Conservation (phyloP, 2,329 filamentous ascomycete genomes). For the Monosporascus ibericus region DNA sequence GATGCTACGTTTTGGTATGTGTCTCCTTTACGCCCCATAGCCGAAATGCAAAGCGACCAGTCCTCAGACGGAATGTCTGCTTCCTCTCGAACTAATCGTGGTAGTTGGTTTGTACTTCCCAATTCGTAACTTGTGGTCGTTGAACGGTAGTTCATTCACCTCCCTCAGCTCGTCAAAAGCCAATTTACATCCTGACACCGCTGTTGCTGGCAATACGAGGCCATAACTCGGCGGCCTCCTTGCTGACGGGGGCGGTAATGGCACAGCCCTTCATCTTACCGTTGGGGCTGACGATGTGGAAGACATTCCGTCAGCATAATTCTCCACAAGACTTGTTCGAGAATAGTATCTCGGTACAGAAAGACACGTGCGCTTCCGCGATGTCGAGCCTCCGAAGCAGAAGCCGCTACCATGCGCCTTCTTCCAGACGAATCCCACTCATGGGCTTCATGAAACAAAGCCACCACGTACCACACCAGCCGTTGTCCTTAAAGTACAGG, state of each 20-base stretch:
- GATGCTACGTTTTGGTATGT: constrained; percentile 46
- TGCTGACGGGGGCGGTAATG: constrained; percentile 98
- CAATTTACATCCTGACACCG: constrained; percentile 97
- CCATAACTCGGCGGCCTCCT: constrained; percentile 99
- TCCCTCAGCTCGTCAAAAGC: constrained; percentile 17
- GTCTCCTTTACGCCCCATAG: constrained; percentile 47
- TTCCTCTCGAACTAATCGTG: constrained; percentile 5
- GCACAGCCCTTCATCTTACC: constrained; percentile 99
- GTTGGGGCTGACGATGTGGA: constrained; percentile 98
- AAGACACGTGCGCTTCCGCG: too few relatives aligned
- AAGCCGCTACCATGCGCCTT: background rate
- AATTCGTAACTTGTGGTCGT: constrained; percentile 22
- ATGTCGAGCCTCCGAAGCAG: background rate
- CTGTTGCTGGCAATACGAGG: constrained; percentile 99
- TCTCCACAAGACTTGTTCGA: background rate
- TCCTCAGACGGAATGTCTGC: constrained; percentile 28
- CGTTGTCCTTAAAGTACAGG: constrained; percentile 99
- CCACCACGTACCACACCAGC: constrained; percentile 81
- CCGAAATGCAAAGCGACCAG: constrained; percentile 47
- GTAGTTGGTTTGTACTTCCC: constrained; percentile 17
- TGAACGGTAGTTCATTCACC: constrained; percentile 15
- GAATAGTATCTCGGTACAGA: too few relatives aligned
- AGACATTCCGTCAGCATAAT: constrained; percentile 27
- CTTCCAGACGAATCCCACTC: background rate
- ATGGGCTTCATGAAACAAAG: background rate